phyloP scores from a whole-genome alignment of 768 basidiomycete species.

The Chalciporus piperatus region DNA sequence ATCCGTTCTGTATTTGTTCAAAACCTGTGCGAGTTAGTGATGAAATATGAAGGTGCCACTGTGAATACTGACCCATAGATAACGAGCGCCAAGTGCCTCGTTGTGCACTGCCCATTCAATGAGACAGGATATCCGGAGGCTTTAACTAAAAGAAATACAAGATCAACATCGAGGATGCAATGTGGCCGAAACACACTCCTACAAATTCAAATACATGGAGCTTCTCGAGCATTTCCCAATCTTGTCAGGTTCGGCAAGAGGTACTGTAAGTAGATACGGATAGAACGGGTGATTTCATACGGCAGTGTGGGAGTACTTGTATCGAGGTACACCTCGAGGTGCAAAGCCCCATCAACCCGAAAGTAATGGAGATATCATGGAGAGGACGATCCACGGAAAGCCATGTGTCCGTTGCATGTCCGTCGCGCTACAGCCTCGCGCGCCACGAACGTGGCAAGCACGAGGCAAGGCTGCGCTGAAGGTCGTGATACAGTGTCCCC shows the following conservation, averaged over 20 bases:
- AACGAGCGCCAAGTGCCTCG: conserved; percentile 20
- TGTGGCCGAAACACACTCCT: conserved; percentile 14
- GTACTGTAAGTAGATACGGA: conserved; percentile 12
- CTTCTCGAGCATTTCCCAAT: conserved; percentile 10
- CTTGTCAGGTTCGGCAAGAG: conserved; percentile 10
- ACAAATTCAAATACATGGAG: conserved; percentile 28
- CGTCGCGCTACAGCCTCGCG: too few relatives aligned
- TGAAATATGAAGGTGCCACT: conserved; percentile 23
- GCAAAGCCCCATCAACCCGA: neutral
- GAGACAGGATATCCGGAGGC: conserved; percentile 13
- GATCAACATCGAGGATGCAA: conserved; percentile 28
- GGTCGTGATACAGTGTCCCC: neutral
- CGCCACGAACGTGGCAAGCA: conserved; percentile 23
- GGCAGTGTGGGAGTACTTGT: neutral
- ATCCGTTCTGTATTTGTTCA: conserved; percentile 21
- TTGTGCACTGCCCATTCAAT: conserved; percentile 22
- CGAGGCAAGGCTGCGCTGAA: conserved; percentile 16
- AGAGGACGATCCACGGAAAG: neutral
- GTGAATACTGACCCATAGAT: conserved; percentile 16
- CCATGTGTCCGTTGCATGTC: conserved; percentile 6
- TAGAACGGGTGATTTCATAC: conserved; percentile 9
- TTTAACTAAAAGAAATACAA: conserved; percentile 7
- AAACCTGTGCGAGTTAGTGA: conserved; percentile 20
- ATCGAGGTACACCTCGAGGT: neutral
- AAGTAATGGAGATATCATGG: conserved; percentile 11